These are phyloP conservation scores for Microbotryum violaceum DNA, from an alignment of 1,284 basidiomycete species.

Conservation along the genomic window DNA sequence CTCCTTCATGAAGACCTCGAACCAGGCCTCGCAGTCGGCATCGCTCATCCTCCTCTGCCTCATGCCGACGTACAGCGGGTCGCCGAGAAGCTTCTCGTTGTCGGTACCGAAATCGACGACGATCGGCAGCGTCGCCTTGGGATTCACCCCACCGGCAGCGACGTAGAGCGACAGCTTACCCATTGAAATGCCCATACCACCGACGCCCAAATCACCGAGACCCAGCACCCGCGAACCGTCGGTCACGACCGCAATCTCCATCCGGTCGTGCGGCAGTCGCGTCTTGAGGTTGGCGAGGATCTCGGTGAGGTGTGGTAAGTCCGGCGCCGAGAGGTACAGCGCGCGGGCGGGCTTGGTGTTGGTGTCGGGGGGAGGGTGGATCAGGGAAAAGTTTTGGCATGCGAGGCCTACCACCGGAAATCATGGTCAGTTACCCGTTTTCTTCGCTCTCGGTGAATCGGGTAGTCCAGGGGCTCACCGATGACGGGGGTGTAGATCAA, in stretches of 20 bases:
- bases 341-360: conserved; percentile 16
- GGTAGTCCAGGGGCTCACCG: conserved; percentile 58
- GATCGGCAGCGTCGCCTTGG: conserved; percentile 76
- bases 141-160: conserved; percentile 66
- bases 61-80: conserved; percentile 84
- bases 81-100: conserved; percentile 68
- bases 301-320: conserved; percentile 55
- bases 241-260: conserved; percentile 41
- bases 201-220: conserved; percentile 69
- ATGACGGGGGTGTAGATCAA: conserved; percentile 89
- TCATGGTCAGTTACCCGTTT: neutral
- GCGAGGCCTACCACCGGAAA: conserved; percentile 36
- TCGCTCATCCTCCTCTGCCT: conserved; percentile 61
- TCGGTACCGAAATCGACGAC: conserved; percentile 81
- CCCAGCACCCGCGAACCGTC: conserved; percentile 92
- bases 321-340: conserved; percentile 68
- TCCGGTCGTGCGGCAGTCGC: conserved; percentile 32
- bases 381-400: conserved; percentile 29
- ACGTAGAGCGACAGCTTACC: conserved; percentile 89
- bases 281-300: conserved; percentile 40
- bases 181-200: conserved; percentile 71
- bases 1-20: conserved; percentile 83
- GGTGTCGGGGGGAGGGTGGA: conserved; percentile 21
- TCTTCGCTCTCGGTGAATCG: conserved; percentile 59
- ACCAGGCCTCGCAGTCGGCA: conserved; percentile 41